These are phyloP conservation scores for Heliamphora exappendiculata DNA, from an alignment of 148 eudicot species.

Conservation along the genomic window DNA sequence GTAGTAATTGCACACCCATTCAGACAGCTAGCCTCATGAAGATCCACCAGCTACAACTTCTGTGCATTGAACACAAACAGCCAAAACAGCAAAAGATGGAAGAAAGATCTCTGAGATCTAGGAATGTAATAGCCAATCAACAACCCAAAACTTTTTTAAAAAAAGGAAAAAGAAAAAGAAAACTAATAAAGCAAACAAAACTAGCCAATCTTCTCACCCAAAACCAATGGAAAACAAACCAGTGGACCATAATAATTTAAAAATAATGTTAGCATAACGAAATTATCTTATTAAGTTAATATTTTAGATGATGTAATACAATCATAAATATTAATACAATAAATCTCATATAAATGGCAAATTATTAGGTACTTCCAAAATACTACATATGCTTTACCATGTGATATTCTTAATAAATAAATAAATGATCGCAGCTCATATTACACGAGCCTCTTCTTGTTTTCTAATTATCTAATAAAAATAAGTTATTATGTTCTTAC, in stretches of 20 bases:
- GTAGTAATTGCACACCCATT: slow-evolving; percentile 9
- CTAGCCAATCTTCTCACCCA: neutral
- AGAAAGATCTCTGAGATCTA: neutral
- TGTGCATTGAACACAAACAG: slow-evolving; percentile 11
- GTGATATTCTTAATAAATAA: too few species aligned
- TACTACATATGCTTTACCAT: too few species aligned
- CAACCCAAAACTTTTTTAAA: neutral
- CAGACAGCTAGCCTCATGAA: slow-evolving; percentile 2
- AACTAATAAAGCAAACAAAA: neutral
- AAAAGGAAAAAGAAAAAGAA: neutral
- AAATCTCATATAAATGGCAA: too few species aligned
- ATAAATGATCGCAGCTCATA: too few species aligned
- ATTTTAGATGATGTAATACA: too few species aligned
- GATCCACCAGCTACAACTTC: slow-evolving; percentile 10
- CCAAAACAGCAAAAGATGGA: neutral
- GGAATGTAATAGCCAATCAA: neutral
- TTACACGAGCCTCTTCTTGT: too few species aligned
- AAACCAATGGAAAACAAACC: neutral
- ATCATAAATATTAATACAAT: too few species aligned
- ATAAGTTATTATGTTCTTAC: too few species aligned
- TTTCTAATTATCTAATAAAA: too few species aligned
- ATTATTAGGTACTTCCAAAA: too few species aligned
- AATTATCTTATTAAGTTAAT: too few species aligned
- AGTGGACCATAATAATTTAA: neutral
- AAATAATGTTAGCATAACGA: too few species aligned